Evolutionary conservation across 106 monocot genomes (phyloP), one percentile per base, ranked within the genome.

Genomic region (Xerophyta viscosa): DNA sequence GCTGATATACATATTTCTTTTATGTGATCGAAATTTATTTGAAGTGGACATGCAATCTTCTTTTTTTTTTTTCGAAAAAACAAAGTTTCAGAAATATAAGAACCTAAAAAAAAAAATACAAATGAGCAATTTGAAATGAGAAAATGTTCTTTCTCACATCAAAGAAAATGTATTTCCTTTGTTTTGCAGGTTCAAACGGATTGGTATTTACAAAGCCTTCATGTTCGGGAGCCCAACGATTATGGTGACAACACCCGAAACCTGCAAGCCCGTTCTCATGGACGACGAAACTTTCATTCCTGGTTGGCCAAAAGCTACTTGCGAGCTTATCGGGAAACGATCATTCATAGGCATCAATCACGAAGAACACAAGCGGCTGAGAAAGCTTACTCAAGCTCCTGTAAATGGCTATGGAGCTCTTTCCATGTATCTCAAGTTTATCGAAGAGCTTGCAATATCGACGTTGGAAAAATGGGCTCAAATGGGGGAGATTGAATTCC

Each of bases 191-290:
- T 85, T 62, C 46, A 70, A 70, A 15, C 66, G 76, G 1, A 72
- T 54, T 4, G 89, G 96, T 4, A 60, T 96, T 37, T 89, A 96
- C 82, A 79, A 79, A 43, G 63, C 78, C 10, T 89, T 79, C 68
- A 96, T 96, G 96, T 96, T 89, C 46, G 85, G 89, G 20, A 76
- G 79, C 64, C 96, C 96, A 24, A 82, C 96, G 20, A 74, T 96
- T 33, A 24, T 88, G 52, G 49, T 79, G 18, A 84, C 84, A 8
- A 64, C 50, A 39, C 85, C 96, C 14, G 89, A 96, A 24, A 65
- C 42, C n/a, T 89, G 78, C 73, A 84, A 78, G 52, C 71, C 72
- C 48, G 67, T 82, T 8, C 58, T 96, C 31, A 96, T 96, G 96
- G 82, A 96, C 45, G 84, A 88, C 30, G 85, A 85, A 50, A 60